Conservation (phyloP, 768 basidiomycete genomes). For the Vishniacozyma victoriae region DNA sequence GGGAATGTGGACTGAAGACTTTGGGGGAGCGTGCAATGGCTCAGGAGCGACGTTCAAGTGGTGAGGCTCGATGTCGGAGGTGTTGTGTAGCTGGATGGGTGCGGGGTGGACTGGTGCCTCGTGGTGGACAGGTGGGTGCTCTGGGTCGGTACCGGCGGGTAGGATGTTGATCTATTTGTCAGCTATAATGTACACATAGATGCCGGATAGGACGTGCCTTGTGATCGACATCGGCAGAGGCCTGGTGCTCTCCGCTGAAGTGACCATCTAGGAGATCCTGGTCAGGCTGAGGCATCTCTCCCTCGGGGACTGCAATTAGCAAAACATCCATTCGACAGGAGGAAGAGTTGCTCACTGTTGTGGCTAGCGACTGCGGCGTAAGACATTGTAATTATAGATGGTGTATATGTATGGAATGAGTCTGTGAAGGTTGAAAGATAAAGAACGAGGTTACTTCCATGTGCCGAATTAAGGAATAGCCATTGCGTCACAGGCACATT, state of each 20-base stretch:
- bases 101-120: conserved; percentile 18
- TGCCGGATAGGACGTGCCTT: conserved; percentile 48
- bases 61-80: conserved; percentile 20
- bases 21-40: conserved; percentile 27
- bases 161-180: conserved; percentile 31
- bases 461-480: neutral
- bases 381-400: conserved; percentile 53
- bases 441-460: neutral
- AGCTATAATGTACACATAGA: neutral
- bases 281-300: conserved; percentile 60
- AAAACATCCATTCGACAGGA: neutral
- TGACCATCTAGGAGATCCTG: conserved; percentile 55
- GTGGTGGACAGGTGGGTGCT: conserved; percentile 27
- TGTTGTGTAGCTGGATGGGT: conserved; percentile 14
- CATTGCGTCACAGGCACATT: conserved; percentile 9
- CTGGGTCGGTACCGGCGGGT: conserved; percentile 39
- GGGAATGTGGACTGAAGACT: conserved; percentile 21
- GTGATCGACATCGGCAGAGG: conserved; percentile 46
- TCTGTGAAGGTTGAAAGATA: neutral
- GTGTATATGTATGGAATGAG: conserved; percentile 1
- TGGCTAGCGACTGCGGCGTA: conserved; percentile 65
- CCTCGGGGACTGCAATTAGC: conserved; percentile 33
- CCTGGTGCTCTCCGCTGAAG: conserved; percentile 47
- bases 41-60: conserved; percentile 28
- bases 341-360: conserved; percentile 50